These are phyloP conservation scores for Hyaloperonospora arabidopsidis DNA, from an alignment of 352 stramenopile genomes.

Conservation along the genomic window DNA sequence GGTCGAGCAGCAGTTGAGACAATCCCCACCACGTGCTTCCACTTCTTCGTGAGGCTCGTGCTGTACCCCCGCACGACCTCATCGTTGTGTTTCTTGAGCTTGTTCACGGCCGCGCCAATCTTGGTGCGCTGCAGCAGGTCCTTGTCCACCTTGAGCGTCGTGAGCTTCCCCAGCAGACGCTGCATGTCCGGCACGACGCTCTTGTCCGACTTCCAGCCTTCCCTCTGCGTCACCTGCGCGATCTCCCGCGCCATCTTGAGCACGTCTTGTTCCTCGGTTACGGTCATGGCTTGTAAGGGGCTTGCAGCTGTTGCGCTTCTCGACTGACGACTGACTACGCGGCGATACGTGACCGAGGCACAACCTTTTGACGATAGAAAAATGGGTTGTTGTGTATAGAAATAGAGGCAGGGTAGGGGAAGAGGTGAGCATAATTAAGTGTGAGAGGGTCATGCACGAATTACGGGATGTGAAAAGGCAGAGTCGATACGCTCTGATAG, in stretches of 20 bases:
- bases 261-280: conserved; percentile 47
- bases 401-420: too few species aligned
- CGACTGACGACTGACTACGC: too few species aligned
- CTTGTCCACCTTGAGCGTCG: conserved; percentile 67
- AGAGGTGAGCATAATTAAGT: too few species aligned
- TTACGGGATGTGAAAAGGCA: too few species aligned
- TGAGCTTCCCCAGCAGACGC: conserved; percentile 61
- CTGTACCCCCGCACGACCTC: conserved; percentile 76
- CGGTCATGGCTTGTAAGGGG: too few species aligned
- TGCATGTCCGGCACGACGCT: conserved; percentile 57
- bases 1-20: conserved; percentile 8
- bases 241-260: conserved; percentile 65
- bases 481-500: too few species aligned
- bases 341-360: too few species aligned
- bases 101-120: conserved; percentile 76
- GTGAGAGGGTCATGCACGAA: too few species aligned
- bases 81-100: conserved; percentile 81
- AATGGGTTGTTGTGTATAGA: too few species aligned
- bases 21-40: conserved; percentile 68
- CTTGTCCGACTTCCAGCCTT: conserved; percentile 57
- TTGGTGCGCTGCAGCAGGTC: conserved; percentile 67
- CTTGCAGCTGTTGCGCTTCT: too few species aligned
- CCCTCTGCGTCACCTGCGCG: conserved; percentile 45
- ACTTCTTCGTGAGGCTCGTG: conserved; percentile 74
- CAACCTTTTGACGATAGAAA: too few species aligned